Percentiles rank a stretch among this genome's conserved stretches.
Conservation (phyloP, 1,139 yeast genomes). For the Geotrichum klebahnii region DNA sequence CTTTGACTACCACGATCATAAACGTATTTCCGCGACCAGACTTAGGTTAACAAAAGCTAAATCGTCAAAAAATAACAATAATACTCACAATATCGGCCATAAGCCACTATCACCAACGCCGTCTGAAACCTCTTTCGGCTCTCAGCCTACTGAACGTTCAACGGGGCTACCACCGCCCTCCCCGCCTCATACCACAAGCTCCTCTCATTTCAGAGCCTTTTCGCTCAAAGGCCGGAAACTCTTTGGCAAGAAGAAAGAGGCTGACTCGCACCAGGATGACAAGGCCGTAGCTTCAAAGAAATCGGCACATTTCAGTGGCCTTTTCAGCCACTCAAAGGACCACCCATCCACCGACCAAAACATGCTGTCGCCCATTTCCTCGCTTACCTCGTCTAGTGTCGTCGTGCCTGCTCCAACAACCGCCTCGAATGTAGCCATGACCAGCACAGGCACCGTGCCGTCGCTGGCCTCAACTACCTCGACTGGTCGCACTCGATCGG, state of each 20-base stretch:
- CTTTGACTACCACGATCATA: constrained; percentile 20
- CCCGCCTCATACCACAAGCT: not conserved
- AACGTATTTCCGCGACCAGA: constrained; percentile 1
- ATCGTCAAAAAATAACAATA: not conserved
- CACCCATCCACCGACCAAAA: not conserved
- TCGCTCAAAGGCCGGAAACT: constrained; percentile 10
- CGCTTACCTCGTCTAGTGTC: constrained; percentile 1
- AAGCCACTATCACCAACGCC: constrained; percentile 2
- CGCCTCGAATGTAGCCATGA: not conserved
- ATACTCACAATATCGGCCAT: not conserved
- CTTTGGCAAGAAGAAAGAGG: constrained; percentile 12
- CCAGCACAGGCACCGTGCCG: not conserved
- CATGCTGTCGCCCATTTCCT: constrained; percentile 1
- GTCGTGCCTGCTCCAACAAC: not conserved
- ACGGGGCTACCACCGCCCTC: not conserved
- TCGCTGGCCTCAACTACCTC: not conserved
- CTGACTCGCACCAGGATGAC: not conserved
- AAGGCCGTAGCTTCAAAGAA: not conserved
- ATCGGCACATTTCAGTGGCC: not conserved
- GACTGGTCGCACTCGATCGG: not conserved
- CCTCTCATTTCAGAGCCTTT: not conserved
- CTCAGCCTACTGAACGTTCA: not conserved
- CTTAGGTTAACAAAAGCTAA: not conserved
- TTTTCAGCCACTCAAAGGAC: not conserved
- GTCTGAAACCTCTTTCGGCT: not conserved